Percentiles rank a stretch among this genome's conserved stretches.
phyloP scores from a whole-genome alignment of 306 rosid genomes.

The Aeschynomene evenia region DNA sequence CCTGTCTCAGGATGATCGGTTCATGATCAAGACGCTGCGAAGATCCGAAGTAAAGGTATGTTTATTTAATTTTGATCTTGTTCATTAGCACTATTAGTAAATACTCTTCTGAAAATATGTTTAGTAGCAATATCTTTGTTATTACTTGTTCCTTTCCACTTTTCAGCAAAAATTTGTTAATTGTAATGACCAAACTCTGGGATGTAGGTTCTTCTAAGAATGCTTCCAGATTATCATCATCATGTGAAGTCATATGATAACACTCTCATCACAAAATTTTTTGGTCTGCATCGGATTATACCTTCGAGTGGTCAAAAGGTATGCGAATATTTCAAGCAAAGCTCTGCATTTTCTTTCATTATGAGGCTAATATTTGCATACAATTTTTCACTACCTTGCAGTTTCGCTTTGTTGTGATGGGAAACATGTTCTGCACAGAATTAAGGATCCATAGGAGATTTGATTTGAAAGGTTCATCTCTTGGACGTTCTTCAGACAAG shows the following conservation, averaged over 20 bases:
- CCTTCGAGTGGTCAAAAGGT: conserved; percentile 99
- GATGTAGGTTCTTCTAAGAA: conserved; percentile 83
- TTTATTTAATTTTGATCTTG: conserved; percentile 27
- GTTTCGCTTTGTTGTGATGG: conserved; percentile 99
- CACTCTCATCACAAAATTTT: conserved; percentile 88
- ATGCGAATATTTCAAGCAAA: conserved; percentile 26
- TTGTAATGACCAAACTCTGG: conserved; percentile 35
- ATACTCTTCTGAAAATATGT: conserved; percentile 2
- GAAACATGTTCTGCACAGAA: conserved; percentile 99
- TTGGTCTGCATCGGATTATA: conserved; percentile 97
- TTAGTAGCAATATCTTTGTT: conserved; percentile 2
- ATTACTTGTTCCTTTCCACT: conserved; percentile 19
- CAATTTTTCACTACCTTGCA: conserved; percentile 47
- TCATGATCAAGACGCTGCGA: conserved; percentile 96
- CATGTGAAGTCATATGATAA: conserved; percentile 90
- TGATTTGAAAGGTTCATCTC: conserved; percentile 95
- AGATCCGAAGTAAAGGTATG: conserved; percentile 98
- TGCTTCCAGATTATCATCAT: conserved; percentile 97
- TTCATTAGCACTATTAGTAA: not conserved
- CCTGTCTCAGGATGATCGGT: conserved; percentile 95
- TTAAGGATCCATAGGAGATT: conserved; percentile 91
- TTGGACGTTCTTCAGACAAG: conserved; percentile 96
- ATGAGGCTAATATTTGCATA: conserved; percentile 30
- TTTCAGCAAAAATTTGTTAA: conserved; percentile 18
- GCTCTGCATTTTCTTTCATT: conserved; percentile 23